These are phyloP conservation scores for Conticribra guillardii DNA, from an alignment of 108 stramenopile species.

Conservation along the genomic window DNA sequence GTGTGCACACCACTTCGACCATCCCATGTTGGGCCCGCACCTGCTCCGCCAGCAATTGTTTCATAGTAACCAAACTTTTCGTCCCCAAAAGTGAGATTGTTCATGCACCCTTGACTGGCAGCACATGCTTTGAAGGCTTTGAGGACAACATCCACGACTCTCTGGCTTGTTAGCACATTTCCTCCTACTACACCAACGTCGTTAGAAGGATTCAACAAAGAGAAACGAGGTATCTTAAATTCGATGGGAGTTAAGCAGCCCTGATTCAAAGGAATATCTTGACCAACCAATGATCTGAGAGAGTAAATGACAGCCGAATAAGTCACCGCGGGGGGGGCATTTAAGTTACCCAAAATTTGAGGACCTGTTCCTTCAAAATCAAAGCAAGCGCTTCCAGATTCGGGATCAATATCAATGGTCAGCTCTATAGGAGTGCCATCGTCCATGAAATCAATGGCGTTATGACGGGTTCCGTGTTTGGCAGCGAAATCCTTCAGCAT, in stretches of 20 bases:
- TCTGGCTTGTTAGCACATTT: conserved; percentile 97
- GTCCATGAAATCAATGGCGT: conserved; percentile 95
- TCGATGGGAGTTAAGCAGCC: conserved; percentile 95
- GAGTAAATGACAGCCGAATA: conserved; percentile 98
- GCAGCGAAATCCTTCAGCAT: conserved; percentile 91
- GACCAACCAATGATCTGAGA: conserved; percentile 90
- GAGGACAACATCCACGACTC: conserved; percentile 98
- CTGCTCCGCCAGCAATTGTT: conserved; percentile 99
- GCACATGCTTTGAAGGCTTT: conserved; percentile 96
- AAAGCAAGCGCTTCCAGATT: conserved; percentile 83
- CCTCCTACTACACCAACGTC: conserved; percentile 98
- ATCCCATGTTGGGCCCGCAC: conserved; percentile 96
- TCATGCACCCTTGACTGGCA: conserved; percentile 99
- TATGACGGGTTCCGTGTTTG: conserved; percentile 61
- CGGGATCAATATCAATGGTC: conserved; percentile 85
- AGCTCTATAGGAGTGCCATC: conserved; percentile 96
- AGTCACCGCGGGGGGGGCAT: conserved; percentile 99
- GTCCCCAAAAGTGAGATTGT: conserved; percentile 99
- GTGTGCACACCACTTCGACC: conserved; percentile 97
- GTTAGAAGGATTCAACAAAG: conserved; percentile 90
- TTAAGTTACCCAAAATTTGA: conserved; percentile 95
- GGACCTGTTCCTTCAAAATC: conserved; percentile 98
- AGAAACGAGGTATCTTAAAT: conserved; percentile 88
- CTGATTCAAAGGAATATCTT: conserved; percentile 98
- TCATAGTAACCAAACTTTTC: conserved; percentile 97